Evolutionary conservation across 1,284 basidiomycete genomes (phyloP), one percentile per base, ranked within the genome.

Genomic region (Cryptococcus hybrid): DNA sequence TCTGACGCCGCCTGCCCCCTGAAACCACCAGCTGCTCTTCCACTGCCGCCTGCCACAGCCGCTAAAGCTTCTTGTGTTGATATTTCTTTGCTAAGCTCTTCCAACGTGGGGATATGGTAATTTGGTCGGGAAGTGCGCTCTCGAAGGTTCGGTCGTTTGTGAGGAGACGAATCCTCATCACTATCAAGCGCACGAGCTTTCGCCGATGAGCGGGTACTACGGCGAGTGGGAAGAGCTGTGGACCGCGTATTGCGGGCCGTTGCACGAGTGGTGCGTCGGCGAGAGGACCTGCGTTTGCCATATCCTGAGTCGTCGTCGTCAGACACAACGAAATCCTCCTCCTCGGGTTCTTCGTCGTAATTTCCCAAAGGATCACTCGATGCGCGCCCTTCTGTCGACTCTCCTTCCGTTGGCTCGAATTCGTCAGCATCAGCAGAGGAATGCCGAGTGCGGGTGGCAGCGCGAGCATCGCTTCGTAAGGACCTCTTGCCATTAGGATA

Each of bases 51-150:
- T 0, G 72, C 65, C 5, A 62, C 64, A 36, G 64, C 61, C 3
- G 66, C 66, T 39, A 75, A 67, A 9, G 61, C 66, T 24, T 66
- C 64, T 50, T 57, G 59, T 59, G 64, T 51, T 7, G 39, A 46
- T 34, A 64, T 62, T 36, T 63, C 67, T 47, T 62, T 68, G 51
- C 55, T 67, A 34, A 68, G 61, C 51, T 71, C 71, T n/a, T 71
- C 73, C 60, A 68, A 57, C 5, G 75, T 71, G 3, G 77, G 75
- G 42, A 80, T 60, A 40, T 63, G 57, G 52, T 80, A 80, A 61
- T 80, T 74, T 36, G 74, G 68, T 40, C 67, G 64, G 13, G 62
- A 66, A 5, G 66, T 70, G 46, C 78, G 69, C 51, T 73, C 70
- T 18, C 79, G 62, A 2, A 80, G 63, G 35, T 64, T 73, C 7